A percentile compares a stretch with the other conserved stretches of the same genome.
These are phyloP conservation scores for Alternaria panax DNA, from an alignment of 2,329 filamentous ascomycete genomes.

Conservation along the genomic window DNA sequence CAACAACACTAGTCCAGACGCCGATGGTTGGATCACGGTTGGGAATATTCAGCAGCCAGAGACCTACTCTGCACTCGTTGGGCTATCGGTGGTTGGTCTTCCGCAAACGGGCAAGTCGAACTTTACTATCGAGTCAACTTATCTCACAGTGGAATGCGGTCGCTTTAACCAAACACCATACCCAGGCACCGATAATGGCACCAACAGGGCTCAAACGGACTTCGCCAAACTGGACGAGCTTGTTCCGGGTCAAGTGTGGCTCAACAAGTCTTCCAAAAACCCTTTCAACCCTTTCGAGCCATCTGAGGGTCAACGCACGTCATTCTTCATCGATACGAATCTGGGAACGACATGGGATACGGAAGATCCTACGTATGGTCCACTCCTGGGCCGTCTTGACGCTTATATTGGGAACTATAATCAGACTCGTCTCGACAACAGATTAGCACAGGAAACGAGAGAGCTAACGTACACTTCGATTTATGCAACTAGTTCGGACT, in stretches of 20 bases:
- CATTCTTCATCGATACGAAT: constrained; percentile 40
- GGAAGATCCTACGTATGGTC: constrained; percentile 1
- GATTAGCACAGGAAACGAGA: background rate
- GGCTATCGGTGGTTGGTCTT: constrained; percentile 37
- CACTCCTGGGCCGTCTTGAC: constrained; percentile 24
- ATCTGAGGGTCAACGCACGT: background rate
- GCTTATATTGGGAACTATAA: constrained; percentile 31
- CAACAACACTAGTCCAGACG: constrained; percentile 11
- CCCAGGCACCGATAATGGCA: constrained; percentile 1
- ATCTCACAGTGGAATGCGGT: constrained; percentile 29
- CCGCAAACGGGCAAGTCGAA: constrained; percentile 6
- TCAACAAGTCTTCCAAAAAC: constrained; percentile 21
- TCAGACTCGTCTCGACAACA: constrained; percentile 4
- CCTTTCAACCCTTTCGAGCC: constrained; percentile 29
- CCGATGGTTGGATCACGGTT: constrained; percentile 34
- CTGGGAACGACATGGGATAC: constrained; percentile 1
- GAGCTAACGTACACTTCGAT: constrained; percentile 22
- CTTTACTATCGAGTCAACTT: constrained; percentile 33
- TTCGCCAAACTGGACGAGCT: constrained; percentile 26
- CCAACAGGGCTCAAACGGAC: constrained; percentile 6
- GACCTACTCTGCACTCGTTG: constrained; percentile 39
- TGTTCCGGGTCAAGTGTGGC: constrained; percentile 29
- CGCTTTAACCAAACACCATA: constrained; percentile 20
- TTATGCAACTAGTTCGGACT: constrained; percentile 10
- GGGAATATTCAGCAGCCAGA: constrained; percentile 25